These are phyloP conservation scores for Paramecium sonneborni DNA, from an alignment of 73 alveolate genomes.

Conservation along the genomic window DNA sequence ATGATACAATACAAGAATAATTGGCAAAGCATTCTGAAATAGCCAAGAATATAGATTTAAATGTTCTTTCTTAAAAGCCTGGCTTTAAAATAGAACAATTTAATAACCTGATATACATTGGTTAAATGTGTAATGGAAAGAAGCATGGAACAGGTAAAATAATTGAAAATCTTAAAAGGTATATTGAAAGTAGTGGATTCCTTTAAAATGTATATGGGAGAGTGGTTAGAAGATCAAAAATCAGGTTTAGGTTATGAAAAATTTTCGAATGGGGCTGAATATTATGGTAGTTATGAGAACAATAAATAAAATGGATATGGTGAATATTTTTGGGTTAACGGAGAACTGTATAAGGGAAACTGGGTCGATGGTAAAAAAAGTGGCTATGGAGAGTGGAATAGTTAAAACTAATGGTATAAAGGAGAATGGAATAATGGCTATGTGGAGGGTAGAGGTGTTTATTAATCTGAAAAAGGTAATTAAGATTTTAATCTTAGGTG, in stretches of 20 bases:
- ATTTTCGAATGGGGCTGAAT: constrained; percentile 24
- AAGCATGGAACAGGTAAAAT: constrained; percentile 10
- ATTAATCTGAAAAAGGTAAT: constrained; percentile 30
- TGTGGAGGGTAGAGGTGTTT: constrained; percentile 45
- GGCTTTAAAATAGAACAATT: neutral
- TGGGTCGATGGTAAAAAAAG: constrained; percentile 24
- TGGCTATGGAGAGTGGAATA: constrained; percentile 52
- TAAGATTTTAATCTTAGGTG: neutral
- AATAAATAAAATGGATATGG: constrained; percentile 51
- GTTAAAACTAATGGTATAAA: neutral
- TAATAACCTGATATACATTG: neutral
- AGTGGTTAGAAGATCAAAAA: neutral
- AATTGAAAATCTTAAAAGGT: neutral
- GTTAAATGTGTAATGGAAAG: neutral
- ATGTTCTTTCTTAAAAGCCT: neutral
- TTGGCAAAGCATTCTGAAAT: neutral
- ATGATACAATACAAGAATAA: neutral
- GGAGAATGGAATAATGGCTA: constrained; percentile 59
- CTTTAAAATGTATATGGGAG: neutral
- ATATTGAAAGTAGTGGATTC: neutral
- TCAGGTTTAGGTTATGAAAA: constrained; percentile 46
- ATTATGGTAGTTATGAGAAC: constrained; percentile 8
- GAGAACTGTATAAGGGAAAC: constrained; percentile 45
- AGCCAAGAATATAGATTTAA: neutral
- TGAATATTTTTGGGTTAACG: constrained; percentile 55